Percentiles rank a stretch among this genome's conserved stretches.
phyloP scores from a whole-genome alignment of 345 rosid genomes.

The Conringia planisiliqua region DNA sequence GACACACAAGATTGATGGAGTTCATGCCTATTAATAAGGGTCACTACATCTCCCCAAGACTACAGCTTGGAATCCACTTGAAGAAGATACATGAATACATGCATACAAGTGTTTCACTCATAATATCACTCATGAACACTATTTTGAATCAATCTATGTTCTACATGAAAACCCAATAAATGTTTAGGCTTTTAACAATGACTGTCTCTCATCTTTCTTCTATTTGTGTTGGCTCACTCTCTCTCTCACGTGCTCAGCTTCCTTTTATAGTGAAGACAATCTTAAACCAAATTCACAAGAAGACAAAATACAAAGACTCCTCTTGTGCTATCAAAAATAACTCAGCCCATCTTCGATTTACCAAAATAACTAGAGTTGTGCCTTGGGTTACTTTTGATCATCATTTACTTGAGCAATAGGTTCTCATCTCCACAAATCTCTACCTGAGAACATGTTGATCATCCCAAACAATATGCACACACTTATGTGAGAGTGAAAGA shows the following conservation, averaged over 20 bases:
- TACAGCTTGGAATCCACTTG: background rate
- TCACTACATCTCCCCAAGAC: background rate
- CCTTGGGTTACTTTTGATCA: background rate
- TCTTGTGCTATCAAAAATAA: background rate
- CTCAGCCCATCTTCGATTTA: background rate
- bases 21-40: background rate
- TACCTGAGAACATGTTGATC: background rate
- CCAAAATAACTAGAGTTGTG: background rate
- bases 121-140: background rate
- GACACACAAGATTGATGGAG: background rate
- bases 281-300: background rate
- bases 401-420: too few species aligned
- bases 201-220: background rate
- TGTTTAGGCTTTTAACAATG: background rate
- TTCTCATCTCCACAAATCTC: background rate
- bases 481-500: background rate
- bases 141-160: background rate
- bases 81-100: background rate
- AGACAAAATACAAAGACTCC: background rate
- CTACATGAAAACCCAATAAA: background rate
- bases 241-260: background rate
- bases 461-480: background rate
- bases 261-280: background rate
- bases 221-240: background rate
- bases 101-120: background rate